Percentiles rank a stretch among this genome's conserved stretches.
phyloP scores from a whole-genome alignment of 2,329 filamentous ascomycete species.

The Venturia carpophila region DNA sequence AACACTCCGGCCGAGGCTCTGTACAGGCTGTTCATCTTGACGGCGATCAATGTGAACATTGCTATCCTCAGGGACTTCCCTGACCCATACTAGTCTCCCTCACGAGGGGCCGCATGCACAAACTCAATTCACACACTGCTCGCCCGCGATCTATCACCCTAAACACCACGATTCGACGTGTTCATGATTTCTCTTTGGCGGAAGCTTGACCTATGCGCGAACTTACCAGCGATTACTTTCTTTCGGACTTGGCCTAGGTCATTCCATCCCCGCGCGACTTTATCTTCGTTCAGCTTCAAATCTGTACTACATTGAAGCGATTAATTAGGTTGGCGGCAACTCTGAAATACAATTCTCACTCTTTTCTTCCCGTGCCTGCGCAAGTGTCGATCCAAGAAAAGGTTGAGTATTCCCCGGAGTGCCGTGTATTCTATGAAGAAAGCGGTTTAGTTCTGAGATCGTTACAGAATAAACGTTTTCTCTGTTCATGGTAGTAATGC shows the following conservation, averaged over 20 bases:
- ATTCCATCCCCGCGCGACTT: background rate
- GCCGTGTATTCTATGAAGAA: too few relatives aligned
- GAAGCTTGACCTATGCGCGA: background rate
- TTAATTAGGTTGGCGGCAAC: background rate
- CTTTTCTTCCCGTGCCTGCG: background rate
- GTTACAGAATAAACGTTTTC: too few relatives aligned
- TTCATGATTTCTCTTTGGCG: background rate
- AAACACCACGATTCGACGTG: background rate
- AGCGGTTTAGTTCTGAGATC: too few relatives aligned
- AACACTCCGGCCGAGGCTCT: background rate
- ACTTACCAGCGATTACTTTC: background rate
- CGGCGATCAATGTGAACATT: background rate
- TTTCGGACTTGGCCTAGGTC: background rate
- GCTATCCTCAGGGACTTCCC: background rate
- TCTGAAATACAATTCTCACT: constrained; percentile 7
- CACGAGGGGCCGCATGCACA: background rate
- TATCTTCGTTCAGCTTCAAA: background rate
- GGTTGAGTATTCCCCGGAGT: too few relatives aligned
- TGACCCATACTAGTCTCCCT: background rate
- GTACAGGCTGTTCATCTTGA: background rate
- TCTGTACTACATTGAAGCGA: background rate
- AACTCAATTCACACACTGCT: background rate
- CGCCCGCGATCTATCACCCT: background rate
- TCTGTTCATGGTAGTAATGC: too few relatives aligned
- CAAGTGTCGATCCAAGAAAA: background rate